Evolutionary conservation across 306 rosid genomes (phyloP).

Genomic region (Inga leiocalycina): DNA sequence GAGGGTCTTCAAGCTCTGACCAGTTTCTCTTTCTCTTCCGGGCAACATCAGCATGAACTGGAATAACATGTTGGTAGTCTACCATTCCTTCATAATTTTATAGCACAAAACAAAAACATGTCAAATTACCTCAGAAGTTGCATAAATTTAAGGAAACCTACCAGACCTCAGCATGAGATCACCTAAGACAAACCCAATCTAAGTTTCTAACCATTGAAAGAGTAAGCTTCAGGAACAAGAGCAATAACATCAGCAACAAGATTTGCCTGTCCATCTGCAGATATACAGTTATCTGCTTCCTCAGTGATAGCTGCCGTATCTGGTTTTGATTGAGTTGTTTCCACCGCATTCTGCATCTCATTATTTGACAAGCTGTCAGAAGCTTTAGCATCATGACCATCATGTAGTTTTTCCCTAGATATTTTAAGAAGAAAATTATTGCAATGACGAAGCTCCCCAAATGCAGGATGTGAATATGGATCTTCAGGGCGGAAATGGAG

Average conservation of each 20-base stretch:
- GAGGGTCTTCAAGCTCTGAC: conserved; percentile 64
- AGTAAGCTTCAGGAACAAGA: conserved; percentile 65
- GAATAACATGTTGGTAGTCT: conserved; percentile 91
- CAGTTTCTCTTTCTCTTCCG: conserved; percentile 62
- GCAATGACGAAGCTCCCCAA: conserved; percentile 77
- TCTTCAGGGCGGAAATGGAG: conserved; percentile 84
- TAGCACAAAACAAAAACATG: conserved; percentile 28
- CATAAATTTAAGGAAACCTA: conserved; percentile 17
- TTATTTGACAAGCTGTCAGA: conserved; percentile 18
- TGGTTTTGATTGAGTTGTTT: conserved; percentile 34
- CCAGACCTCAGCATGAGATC: neutral
- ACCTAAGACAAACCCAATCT: conserved; percentile 23
- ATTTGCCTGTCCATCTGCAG: conserved; percentile 35
- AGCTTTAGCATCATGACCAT: conserved; percentile 32
- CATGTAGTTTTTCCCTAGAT: conserved; percentile 43
- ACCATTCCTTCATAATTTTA: conserved; percentile 68
- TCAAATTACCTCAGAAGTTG: neutral
- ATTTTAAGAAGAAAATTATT: conserved; percentile 70
- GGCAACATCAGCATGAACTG: conserved; percentile 79
- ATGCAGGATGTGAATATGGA: conserved; percentile 83
- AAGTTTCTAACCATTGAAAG: conserved; percentile 66
- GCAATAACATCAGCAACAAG: conserved; percentile 68
- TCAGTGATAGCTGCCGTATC: conserved; percentile 23
- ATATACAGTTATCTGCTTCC: conserved; percentile 32
- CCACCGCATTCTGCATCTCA: conserved; percentile 37